Evolutionary conservation across 1,284 basidiomycete species (phyloP).

Genomic region (Termitomyces sp.): DNA sequence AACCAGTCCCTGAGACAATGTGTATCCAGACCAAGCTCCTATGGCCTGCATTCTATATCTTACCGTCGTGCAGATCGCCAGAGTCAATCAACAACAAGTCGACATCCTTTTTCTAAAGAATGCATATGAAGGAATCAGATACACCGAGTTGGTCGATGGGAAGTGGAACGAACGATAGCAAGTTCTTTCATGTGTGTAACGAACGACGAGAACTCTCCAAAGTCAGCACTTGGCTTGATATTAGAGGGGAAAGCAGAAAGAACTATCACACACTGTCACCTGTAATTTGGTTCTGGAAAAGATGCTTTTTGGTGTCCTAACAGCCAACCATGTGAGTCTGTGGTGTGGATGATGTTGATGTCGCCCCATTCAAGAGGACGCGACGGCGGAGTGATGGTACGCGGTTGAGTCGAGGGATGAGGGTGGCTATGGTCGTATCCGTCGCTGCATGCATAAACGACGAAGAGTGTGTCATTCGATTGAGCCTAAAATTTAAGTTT

Average conservation of each 20-base stretch:
- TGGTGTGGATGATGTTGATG: slow-evolving; percentile 77
- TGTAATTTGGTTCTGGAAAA: slow-evolving; percentile 74
- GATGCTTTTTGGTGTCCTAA: slow-evolving; percentile 67
- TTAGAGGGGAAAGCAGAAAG: background rate
- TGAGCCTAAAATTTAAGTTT: too few relatives aligned
- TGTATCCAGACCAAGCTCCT: background rate
- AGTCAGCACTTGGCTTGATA: slow-evolving; percentile 48
- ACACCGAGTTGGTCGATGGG: background rate
- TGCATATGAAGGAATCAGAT: background rate
- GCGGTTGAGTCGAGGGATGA: slow-evolving; percentile 38
- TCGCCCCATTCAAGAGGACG: slow-evolving; percentile 71
- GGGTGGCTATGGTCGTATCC: slow-evolving; percentile 35
- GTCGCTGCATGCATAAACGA: slow-evolving; percentile 25
- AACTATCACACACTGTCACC: slow-evolving; percentile 35
- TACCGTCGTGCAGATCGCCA: slow-evolving; percentile 79
- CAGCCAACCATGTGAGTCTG: slow-evolving; percentile 82
- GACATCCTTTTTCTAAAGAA: slow-evolving; percentile 52
- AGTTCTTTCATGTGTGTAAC: slow-evolving; percentile 78
- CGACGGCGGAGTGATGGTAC: slow-evolving; percentile 45
- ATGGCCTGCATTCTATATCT: slow-evolving; percentile 6
- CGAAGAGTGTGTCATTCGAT: too few relatives aligned
- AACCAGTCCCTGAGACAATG: slow-evolving; percentile 50
- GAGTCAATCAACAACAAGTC: slow-evolving; percentile 70
- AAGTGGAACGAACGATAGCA: slow-evolving; percentile 42
- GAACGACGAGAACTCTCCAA: slow-evolving; percentile 80